Conservation (phyloP, 2,329 filamentous ascomycete species). For the Amphichorda felina region DNA sequence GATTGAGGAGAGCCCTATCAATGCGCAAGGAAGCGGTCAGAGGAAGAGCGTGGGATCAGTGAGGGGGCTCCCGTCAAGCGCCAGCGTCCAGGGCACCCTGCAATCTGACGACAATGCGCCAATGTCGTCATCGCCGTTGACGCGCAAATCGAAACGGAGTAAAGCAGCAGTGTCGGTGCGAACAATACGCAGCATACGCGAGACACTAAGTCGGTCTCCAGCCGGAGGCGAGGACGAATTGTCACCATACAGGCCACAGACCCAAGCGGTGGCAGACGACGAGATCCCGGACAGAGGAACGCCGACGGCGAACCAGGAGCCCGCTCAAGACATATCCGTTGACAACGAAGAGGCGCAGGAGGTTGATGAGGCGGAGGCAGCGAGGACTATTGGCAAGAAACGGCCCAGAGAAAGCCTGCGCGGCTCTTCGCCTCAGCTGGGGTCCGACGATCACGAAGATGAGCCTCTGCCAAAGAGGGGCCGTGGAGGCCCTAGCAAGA, state of each 20-base stretch:
- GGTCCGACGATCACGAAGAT: constrained; percentile 15
- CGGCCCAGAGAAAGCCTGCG: constrained; percentile 24
- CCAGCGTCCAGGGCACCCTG: constrained; percentile 28
- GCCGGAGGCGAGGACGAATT: constrained; percentile 16
- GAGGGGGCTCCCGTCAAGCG: constrained; percentile 24
- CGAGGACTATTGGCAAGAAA: constrained; percentile 28
- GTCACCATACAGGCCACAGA: constrained; percentile 16
- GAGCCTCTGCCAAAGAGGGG: constrained; percentile 17
- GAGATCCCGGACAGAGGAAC: constrained; percentile 4
- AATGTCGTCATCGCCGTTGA: constrained; percentile 28
- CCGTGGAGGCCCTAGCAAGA: constrained; percentile 21
- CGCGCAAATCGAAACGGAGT: constrained; percentile 25
- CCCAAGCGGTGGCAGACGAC: constrained; percentile 4
- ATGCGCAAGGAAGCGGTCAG: constrained; percentile 44
- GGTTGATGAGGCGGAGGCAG: constrained; percentile 29
- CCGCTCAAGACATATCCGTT: constrained; percentile 9
- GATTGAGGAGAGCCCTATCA: constrained; percentile 32
- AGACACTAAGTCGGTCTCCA: constrained; percentile 8
- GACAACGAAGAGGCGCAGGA: constrained; percentile 27
- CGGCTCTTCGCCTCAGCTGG: constrained; percentile 28
- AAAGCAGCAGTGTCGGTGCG: constrained; percentile 16
- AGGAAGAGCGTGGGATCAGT: constrained; percentile 26
- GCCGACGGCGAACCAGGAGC: constrained; percentile 10
- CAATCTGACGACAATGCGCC: constrained; percentile 15
- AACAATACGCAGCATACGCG: constrained; percentile 13